Evolutionary conservation across 768 basidiomycete species (phyloP), one percentile per base, ranked within the genome.

Genomic region (Russula sp.): DNA sequence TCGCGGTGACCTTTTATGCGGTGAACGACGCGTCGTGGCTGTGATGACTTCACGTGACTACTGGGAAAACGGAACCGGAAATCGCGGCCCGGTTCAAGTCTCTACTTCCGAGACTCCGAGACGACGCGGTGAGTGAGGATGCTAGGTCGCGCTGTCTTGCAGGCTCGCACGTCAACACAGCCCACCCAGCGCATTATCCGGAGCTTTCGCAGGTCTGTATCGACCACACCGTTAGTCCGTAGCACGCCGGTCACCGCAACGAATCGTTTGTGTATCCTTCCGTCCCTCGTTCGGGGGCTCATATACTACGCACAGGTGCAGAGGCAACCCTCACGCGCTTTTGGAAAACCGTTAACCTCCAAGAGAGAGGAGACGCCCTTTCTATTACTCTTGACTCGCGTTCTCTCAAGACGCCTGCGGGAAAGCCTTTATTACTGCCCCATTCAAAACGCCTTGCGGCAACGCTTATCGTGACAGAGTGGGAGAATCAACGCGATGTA

Each of bases 261-360:
- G 20, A 87, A 88, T 69, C 86, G 88, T 88, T 16, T 16, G 74
- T 66, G 79, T 75, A n/a, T 38, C 10, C 5, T 34, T 50, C 22
- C 51, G 55, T 38, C 16, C 26, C 30, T 16, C 11, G 40, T 50
- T 44, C 20, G 30, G 69, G 18, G 67, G 51, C 24, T 54, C 36
- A 59, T 26, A 22, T 55, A 11, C 34, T 55, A 11, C 34, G 54
- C 64, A 9, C 70, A 97, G 94, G 89, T 65, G 93, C 92, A 13
- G 92, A 97, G 75, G 83, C 85, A 44, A 90, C 92, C 1, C 79
- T 92, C 74, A 88, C 89, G 68, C 81, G 97, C 28, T 98, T 98
- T 73, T 99, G 97, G 97, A 94, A 94, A 72, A 83, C 83, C 0
- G 97, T 95, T n/a, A 83, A 83, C 20, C 79, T 98, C 60, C 85